Evolutionary conservation across 2,329 filamentous ascomycete species (phyloP).

Genomic region (Incumbomyces lentus): DNA sequence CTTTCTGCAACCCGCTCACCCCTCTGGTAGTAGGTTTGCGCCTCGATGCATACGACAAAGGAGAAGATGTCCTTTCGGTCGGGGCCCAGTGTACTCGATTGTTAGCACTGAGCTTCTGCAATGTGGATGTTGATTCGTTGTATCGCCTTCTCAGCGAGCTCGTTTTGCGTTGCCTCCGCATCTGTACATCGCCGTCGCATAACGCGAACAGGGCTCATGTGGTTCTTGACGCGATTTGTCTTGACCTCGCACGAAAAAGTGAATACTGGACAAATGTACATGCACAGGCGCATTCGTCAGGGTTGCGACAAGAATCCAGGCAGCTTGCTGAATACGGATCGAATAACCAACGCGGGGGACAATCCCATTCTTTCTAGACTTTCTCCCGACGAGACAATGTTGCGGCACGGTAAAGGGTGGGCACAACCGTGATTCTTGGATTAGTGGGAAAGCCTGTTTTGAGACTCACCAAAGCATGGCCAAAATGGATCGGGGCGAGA

Average conservation of each 20-base stretch:
- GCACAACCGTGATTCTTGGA: background rate
- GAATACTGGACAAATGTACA: slow-evolving; percentile 4
- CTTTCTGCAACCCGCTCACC: background rate
- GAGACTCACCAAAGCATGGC: background rate
- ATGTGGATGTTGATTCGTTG: background rate
- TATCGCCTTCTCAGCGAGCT: slow-evolving; percentile 7
- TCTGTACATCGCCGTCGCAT: slow-evolving; percentile 8
- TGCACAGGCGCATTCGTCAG: slow-evolving; percentile 2
- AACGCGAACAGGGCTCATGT: slow-evolving; percentile 1
- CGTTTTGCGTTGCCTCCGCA: slow-evolving; percentile 6
- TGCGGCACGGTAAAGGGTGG: background rate
- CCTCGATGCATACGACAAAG: slow-evolving; percentile 2
- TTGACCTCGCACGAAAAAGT: background rate
- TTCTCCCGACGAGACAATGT: background rate
- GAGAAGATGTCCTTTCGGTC: background rate
- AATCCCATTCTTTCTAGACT: too few species aligned
- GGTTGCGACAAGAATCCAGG: background rate
- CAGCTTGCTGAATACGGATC: too few species aligned
- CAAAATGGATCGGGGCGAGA: too few species aligned
- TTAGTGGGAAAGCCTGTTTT: slow-evolving; percentile 2
- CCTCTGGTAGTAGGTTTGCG: background rate
- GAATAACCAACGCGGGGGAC: too few species aligned
- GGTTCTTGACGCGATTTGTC: background rate
- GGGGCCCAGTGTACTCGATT: background rate
- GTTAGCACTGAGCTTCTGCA: background rate